A percentile compares a stretch with the other conserved stretches of the same genome.
Evolutionary conservation across 164 flowering plant genomes (phyloP).

Genomic region (Macadamia tetraphylla): DNA sequence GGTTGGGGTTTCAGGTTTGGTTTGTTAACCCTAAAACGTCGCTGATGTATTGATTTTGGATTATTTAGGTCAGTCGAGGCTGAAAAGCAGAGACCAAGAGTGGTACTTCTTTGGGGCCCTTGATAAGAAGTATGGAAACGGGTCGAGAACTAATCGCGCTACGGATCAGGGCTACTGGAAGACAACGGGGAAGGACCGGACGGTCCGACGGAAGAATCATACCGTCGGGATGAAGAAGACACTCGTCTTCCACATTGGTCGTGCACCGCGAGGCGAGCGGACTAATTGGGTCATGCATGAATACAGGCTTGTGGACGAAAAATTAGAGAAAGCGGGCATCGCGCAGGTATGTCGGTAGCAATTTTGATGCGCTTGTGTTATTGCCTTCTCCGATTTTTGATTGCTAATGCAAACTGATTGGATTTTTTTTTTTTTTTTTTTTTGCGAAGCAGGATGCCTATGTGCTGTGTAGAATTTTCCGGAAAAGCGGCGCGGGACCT

Average conservation of each 20-base stretch:
- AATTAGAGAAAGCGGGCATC: constrained; percentile 34
- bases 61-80: constrained; percentile 39
- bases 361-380: neutral
- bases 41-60: neutral
- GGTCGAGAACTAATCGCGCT: constrained; percentile 62
- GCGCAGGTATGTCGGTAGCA: constrained; percentile 29
- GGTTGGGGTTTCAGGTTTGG: no score
- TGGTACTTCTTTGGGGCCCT: constrained; percentile 79
- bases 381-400: neutral
- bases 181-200: constrained; percentile 75
- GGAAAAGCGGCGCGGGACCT: constrained; percentile 44
- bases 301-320: constrained; percentile 53
- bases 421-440: constrained; percentile 3
- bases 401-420: neutral
- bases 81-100: constrained; percentile 65
- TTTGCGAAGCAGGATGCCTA: constrained; percentile 26
- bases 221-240: constrained; percentile 76
- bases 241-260: constrained; percentile 64
- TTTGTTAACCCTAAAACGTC: no score
- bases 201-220: constrained; percentile 21
- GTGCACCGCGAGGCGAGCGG: constrained; percentile 69
- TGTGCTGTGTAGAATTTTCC: constrained; percentile 31
- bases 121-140: constrained; percentile 69
- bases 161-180: constrained; percentile 84
- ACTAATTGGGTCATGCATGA: constrained; percentile 94